Evolutionary conservation across 169 alveolate species (phyloP), one percentile per base, ranked within the genome.

Genomic region (Eimeria sp.): DNA sequence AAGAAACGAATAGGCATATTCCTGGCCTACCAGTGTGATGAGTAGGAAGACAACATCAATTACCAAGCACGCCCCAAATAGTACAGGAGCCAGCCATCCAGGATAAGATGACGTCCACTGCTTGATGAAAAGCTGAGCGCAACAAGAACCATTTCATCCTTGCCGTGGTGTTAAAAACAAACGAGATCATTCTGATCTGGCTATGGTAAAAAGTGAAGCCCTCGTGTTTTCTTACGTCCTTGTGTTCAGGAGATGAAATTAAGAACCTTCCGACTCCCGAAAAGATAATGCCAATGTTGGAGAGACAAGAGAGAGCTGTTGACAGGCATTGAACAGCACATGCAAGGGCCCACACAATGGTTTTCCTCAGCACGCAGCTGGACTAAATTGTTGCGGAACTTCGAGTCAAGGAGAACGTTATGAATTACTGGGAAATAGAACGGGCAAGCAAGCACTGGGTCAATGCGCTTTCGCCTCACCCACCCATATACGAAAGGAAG

Each of bases 401-500:
- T 20, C 27, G 6, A 22, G 22, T 47, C 30, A n/a, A 43, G 5
- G 51, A 27, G 25, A 83, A 25, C 43, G 9, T 13, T n/a, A 49
- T 16, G 49, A 3, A 7, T 4, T 34, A 40, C 51, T 58, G 30
- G 14, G 16, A 75, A 45, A 43, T 16, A 43, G 54, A 16, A 6
- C 7, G 34, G 43, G 34, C 20, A 10, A 47, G 43, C 27, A 54
- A 54, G 54, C 90, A 18, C 27, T 9, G 20, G 72, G 51, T 27
- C 22, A 10, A 49, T 47, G 22, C 16, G 27, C 84, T 6, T 67
- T 30, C 78, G 63, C 57, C 78, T 80, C 65, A 91, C 97, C 58
- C 82, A 95, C 97, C 92, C 76, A 87, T 75, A 92, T 98, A 98
- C 76, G 98, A 72, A n/a, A 98, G 96, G 96, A 98, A 98, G 54